Evolutionary conservation across 179 eudicot genomes (phyloP).

Genomic region (Beta lomatogona): DNA sequence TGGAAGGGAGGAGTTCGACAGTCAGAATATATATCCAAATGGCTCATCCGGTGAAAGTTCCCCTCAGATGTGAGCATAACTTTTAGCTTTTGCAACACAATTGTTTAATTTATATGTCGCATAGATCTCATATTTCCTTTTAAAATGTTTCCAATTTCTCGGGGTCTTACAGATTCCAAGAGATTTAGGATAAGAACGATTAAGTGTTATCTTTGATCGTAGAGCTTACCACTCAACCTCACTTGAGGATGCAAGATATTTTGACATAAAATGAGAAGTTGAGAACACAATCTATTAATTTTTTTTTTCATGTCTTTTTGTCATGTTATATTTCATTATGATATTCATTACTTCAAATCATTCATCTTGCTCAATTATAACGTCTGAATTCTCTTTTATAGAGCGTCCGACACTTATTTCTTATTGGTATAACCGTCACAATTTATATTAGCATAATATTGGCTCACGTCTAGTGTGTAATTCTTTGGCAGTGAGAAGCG

Average conservation of each 20-base stretch:
- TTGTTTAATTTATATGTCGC: background rate
- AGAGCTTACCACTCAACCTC: background rate
- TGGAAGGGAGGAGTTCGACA: constrained; percentile 47
- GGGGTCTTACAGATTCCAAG: background rate
- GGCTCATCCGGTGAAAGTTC: constrained; percentile 42
- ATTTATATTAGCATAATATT: constrained; percentile 19
- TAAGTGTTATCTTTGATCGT: background rate
- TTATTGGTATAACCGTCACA: background rate
- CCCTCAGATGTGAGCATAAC: constrained; percentile 57
- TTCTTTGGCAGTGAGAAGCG: constrained; percentile 69
- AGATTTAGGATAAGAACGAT: background rate
- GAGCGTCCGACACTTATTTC: background rate
- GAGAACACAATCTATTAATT: background rate
- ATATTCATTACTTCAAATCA: background rate
- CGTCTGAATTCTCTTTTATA: background rate
- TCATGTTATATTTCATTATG: background rate
- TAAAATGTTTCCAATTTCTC: background rate
- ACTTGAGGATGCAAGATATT: background rate
- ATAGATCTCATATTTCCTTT: background rate
- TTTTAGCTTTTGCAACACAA: background rate
- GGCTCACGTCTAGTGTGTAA: constrained; percentile 36
- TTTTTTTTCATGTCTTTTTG: background rate
- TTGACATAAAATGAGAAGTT: background rate
- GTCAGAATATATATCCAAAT: constrained; percentile 36
- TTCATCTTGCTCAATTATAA: background rate